phyloP scores from a whole-genome alignment of 2,329 filamentous ascomycete genomes.

The Myotisia sp. region DNA sequence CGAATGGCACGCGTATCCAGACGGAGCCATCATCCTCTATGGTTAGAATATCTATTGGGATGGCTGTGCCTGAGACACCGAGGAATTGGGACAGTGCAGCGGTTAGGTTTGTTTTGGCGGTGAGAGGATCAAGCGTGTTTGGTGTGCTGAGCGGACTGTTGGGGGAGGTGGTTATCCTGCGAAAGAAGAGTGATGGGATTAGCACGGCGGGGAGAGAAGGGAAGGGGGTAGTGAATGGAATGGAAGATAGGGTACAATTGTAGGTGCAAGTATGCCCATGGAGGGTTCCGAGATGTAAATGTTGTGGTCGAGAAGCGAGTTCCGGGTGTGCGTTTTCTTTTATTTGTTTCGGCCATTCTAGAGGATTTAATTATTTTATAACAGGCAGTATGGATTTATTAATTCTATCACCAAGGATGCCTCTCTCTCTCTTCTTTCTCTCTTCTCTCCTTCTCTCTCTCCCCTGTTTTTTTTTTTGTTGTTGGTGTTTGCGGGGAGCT shows the following conservation, averaged over 20 bases:
- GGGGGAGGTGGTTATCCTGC: background rate
- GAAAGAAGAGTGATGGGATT: no score
- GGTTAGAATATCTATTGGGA: slow-evolving; percentile 35
- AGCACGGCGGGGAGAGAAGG: no score
- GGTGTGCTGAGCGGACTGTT: slow-evolving; percentile 15
- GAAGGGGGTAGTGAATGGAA: no score
- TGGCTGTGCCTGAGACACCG: slow-evolving; percentile 33
- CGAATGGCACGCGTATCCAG: slow-evolving; percentile 33
- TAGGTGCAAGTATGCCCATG: slow-evolving; percentile 32
- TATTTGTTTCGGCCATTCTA: no score
- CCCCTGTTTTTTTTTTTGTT: no score
- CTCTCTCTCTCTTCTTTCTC: no score
- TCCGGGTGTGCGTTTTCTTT: slow-evolving; percentile 1
- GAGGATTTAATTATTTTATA: no score
- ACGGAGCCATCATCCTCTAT: slow-evolving; percentile 15
- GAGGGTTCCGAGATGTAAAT: slow-evolving; percentile 30
- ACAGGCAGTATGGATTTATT: no score
- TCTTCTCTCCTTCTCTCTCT: no score
- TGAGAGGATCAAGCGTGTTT: slow-evolving; percentile 30
- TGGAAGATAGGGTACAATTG: slow-evolving; percentile 23
- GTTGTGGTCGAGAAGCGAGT: slow-evolving; percentile 6
- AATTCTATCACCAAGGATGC: no score
- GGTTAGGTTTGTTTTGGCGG: slow-evolving; percentile 32
- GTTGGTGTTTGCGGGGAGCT: no score
- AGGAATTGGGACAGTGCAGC: slow-evolving; percentile 35